Evolutionary conservation across 768 basidiomycete species (phyloP), one percentile per base, ranked within the genome.

Genomic region (Boletus insuetus): DNA sequence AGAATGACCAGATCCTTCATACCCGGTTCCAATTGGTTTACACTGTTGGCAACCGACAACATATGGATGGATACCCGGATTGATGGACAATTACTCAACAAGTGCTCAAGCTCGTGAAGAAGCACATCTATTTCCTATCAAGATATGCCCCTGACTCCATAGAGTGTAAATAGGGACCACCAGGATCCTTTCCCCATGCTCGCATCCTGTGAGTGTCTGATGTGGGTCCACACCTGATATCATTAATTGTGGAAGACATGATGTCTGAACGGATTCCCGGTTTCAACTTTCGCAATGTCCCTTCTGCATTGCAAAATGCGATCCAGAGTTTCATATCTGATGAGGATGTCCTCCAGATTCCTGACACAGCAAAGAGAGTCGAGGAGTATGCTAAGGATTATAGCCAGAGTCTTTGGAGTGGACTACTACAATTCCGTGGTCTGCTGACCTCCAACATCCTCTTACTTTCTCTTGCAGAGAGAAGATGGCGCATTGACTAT

Each of bases 71-170:
- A 14, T 35, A 14, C 14, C 34, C 34, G 12, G 34, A 35, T 14
- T 13, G 34, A 14, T 35, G 34, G 34, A 35, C 34, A 11, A 35
- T 35, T 12, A 35, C 34, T 35, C 34, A 35, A 14, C 34, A 35
- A 14, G 34, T 35, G 12, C 34, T 35, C 12, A 51, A 17, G 22
- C 59, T 66, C 11, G 46, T 65, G 1, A 49, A 49, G 13, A 49
- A 40, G 8, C 53, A 54, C 17, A 55, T 54, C 3, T 0, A 20
- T 22, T 20, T 26, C 2, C 17, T 63, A 17, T 43, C 41, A 20
- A 49, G 12, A 4, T 2, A 42, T 22, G 11, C 12, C n/a, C 46
- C 55, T 0, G 16, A 39, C 20, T 46, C 22, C 12, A 19, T 58
- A 17, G 57, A 65, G 35, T 43, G 51, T 6, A 38, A 49, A 1